A percentile compares a stretch with the other conserved stretches of the same genome.
phyloP scores from a whole-genome alignment of 2,329 filamentous ascomycete species.

The Bipolaris sorokiniana region DNA sequence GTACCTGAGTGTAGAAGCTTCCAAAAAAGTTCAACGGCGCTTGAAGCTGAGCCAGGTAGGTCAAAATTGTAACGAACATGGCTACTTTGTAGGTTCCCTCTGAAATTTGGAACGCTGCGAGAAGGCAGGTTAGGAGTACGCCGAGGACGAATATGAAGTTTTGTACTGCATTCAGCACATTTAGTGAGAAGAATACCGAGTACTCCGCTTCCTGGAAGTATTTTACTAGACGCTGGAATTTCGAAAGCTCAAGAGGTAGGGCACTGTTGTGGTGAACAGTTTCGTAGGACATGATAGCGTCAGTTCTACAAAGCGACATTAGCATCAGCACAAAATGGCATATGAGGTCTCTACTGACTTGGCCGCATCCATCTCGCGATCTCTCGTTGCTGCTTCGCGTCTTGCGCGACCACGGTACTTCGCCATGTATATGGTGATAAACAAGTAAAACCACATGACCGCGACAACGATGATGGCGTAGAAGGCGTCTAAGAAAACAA shows the following conservation, averaged over 20 bases:
- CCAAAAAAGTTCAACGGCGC: conserved; percentile 78
- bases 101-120: conserved; percentile 72
- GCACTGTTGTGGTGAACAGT: conserved; percentile 71
- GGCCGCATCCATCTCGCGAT: conserved; percentile 92
- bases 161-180: conserved; percentile 66
- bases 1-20: conserved; percentile 93
- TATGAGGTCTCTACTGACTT: conserved; percentile 63
- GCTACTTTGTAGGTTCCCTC: conserved; percentile 66
- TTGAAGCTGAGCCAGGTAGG: conserved; percentile 78
- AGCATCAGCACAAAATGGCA: background rate
- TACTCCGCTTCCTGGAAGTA: conserved; percentile 65
- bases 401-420: conserved; percentile 89
- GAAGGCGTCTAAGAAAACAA: conserved; percentile 79
- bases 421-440: conserved; percentile 96
- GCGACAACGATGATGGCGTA: conserved; percentile 91
- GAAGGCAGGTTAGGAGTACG: conserved; percentile 70
- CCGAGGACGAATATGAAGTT: conserved; percentile 69
- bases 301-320: conserved; percentile 65
- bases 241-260: conserved; percentile 63
- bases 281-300: conserved; percentile 98
- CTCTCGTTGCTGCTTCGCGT: conserved; percentile 91
- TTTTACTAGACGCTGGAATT: conserved; percentile 62
- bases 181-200: conserved; percentile 62
- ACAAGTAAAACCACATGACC: conserved; percentile 94
- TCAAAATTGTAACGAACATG: conserved; percentile 72